Evolutionary conservation across 2,329 filamentous ascomycete species (phyloP).

Genomic region (Xenoacremonium recifei): DNA sequence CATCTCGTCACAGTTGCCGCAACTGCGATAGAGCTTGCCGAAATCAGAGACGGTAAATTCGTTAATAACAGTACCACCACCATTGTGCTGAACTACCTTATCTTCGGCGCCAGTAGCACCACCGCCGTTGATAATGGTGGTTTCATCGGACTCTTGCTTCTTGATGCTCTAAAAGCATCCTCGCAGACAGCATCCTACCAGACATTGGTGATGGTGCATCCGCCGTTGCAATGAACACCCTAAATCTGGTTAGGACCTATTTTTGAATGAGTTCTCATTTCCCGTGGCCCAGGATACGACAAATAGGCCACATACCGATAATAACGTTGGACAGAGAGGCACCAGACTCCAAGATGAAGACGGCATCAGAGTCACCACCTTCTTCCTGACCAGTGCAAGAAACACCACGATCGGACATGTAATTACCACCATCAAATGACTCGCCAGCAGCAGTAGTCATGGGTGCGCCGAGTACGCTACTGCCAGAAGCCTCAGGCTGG

Average conservation of each 20-base stretch:
- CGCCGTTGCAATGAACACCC: constrained; percentile 49
- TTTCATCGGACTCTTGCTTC: constrained; percentile 37
- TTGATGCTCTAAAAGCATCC: constrained; percentile 34
- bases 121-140: constrained; percentile 39
- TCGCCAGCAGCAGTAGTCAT: too few relatives aligned
- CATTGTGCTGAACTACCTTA: constrained; percentile 44
- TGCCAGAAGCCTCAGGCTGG: too few relatives aligned
- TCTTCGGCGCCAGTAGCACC: constrained; percentile 40
- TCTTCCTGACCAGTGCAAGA: constrained; percentile 28
- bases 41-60: constrained; percentile 32
- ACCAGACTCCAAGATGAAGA: constrained; percentile 51
- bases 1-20: constrained; percentile 38
- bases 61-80: constrained; percentile 36
- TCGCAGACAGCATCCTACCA: constrained; percentile 41
- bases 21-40: constrained; percentile 50
- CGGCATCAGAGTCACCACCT: constrained; percentile 33
- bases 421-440: too few relatives aligned
- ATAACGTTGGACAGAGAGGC: constrained; percentile 53
- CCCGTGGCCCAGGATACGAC: too few relatives aligned
- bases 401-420: too few relatives aligned
- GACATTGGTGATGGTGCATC: constrained; percentile 41
- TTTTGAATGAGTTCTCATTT: too few relatives aligned
- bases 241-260: constrained; percentile 45
- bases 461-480: too few relatives aligned
- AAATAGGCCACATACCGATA: too few relatives aligned